Base-by-base conservation (phyloP, 1,139 yeast species). In the Pichia sp. region DNA sequence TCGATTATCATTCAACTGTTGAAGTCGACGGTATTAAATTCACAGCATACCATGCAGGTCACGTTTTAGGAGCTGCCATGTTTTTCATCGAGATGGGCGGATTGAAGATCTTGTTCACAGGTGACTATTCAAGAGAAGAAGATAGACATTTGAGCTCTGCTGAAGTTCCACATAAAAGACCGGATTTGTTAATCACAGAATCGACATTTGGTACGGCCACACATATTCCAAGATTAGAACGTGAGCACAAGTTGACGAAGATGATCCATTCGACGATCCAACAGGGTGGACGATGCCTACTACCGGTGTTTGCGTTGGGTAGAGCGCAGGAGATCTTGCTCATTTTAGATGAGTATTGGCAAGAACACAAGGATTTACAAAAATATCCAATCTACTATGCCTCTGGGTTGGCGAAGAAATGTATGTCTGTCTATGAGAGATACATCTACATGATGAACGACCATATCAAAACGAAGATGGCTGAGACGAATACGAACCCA, bases 1-100 rank as follows among this genome's bases (percentile, higher is more conserved):
- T 93, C 34, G 99, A 93, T 66, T 93, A 85, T 67, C 99, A 93
- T 67, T 89, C 97, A 6, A 93, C 99, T 0, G 79, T 90, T 60
- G 98, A 93, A 60, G 86, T 91, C 37, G 94, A 85, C 48, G 99
- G 99, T 44, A 84, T 94, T 50, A 75, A 95, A 61, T 93, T 93
- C 69, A 94, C 99, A 1, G 99, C 99, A 4, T 94, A 85, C 66
- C 99, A 93, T 68, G 99, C 99, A 4, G 99, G 99, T 15, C 99
- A 93, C 74, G 99, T 93, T 18, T 73, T 93, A 44, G 99, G 99
- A 44, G 98, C 99, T 14, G 97, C 99, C 33, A 93, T 93, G 98
- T 93, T 85, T 65, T 83, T 93, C 57, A 79, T 93, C 42, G 99
- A 93, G 65, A 85, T 94, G 59, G 97, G 96, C 9, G 98, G 98